Conservation (phyloP, 495 filamentous ascomycete species). For the Diplogelasinospora grovesii region DNA sequence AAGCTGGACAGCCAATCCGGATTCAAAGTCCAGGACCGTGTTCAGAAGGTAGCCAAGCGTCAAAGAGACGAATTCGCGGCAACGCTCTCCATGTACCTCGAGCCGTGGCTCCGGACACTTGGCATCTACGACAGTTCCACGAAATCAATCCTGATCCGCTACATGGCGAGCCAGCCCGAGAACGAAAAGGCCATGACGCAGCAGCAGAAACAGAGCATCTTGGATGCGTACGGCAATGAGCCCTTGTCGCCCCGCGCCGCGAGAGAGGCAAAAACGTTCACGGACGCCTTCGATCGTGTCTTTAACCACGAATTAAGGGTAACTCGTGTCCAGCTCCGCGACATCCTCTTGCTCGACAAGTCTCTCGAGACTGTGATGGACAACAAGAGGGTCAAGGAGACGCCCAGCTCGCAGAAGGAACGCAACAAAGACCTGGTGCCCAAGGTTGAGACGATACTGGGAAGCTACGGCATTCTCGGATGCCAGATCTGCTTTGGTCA, state of each 20-base stretch:
- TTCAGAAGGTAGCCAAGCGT: constrained; percentile 32
- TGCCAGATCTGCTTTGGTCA: constrained; percentile 43
- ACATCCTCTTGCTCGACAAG: constrained; percentile 39
- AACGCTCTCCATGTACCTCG: constrained; percentile 36
- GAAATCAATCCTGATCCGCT: constrained; percentile 37
- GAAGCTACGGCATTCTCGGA: constrained; percentile 38
- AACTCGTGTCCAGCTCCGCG: constrained; percentile 30
- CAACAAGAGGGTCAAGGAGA: constrained; percentile 40
- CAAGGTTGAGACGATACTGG: constrained; percentile 32
- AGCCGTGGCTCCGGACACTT: constrained; percentile 37
- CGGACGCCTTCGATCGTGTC: constrained; percentile 38
- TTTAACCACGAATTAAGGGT: constrained; percentile 23
- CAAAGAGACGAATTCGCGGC: constrained; percentile 38
- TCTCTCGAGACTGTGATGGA: constrained; percentile 37
- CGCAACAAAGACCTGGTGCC: constrained; percentile 17
- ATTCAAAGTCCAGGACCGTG: constrained; percentile 36
- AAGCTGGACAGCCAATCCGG: constrained; percentile 43
- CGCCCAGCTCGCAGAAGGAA: constrained; percentile 22
- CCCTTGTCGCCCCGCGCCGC: constrained; percentile 27
- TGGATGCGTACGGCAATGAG: constrained; percentile 31
- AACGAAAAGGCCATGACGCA: constrained; percentile 36
- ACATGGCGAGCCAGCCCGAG: constrained; percentile 32
- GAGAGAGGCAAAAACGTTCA: constrained; percentile 31
- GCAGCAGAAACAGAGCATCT: constrained; percentile 35
- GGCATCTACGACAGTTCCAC: constrained; percentile 34